phyloP scores from a whole-genome alignment of 768 basidiomycete genomes.

The Leccinum imitatum region DNA sequence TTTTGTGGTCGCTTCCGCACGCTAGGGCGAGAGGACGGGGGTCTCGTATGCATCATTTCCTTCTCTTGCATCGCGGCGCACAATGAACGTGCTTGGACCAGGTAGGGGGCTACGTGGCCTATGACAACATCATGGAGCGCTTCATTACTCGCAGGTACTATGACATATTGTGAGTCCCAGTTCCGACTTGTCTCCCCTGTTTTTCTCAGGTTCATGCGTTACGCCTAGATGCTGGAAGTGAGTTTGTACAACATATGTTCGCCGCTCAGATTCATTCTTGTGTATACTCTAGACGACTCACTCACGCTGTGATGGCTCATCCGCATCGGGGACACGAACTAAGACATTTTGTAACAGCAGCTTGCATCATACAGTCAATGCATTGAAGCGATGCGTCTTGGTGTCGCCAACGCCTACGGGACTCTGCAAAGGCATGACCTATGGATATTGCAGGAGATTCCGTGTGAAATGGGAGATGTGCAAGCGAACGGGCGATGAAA shows the following conservation, averaged over 20 bases:
- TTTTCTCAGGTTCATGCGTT: conserved; percentile 1
- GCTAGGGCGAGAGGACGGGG: no score
- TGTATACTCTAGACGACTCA: neutral
- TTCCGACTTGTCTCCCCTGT: neutral
- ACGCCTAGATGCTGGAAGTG: conserved; percentile 38
- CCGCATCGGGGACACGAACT: neutral
- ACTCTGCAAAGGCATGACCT: no score
- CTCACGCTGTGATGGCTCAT: neutral
- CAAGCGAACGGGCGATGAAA: no score
- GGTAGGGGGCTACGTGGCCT: conserved; percentile 44
- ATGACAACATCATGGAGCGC: conserved; percentile 38
- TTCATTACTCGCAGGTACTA: conserved; percentile 40
- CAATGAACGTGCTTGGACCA: conserved; percentile 14
- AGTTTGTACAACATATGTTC: neutral
- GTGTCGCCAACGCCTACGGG: no score
- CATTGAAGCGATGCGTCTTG: no score
- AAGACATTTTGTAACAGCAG: conserved; percentile 3
- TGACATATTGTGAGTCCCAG: no score
- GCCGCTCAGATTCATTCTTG: neutral
- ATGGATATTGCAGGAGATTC: no score
- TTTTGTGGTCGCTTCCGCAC: no score
- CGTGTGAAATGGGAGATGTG: no score
- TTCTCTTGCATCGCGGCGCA: neutral
- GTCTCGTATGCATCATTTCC: conserved; percentile 44
- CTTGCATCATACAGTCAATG: no score